A percentile compares a stretch with the other conserved stretches of the same genome.
Evolutionary conservation across 768 basidiomycete genomes (phyloP).

Genomic region (Russula olivacea): DNA sequence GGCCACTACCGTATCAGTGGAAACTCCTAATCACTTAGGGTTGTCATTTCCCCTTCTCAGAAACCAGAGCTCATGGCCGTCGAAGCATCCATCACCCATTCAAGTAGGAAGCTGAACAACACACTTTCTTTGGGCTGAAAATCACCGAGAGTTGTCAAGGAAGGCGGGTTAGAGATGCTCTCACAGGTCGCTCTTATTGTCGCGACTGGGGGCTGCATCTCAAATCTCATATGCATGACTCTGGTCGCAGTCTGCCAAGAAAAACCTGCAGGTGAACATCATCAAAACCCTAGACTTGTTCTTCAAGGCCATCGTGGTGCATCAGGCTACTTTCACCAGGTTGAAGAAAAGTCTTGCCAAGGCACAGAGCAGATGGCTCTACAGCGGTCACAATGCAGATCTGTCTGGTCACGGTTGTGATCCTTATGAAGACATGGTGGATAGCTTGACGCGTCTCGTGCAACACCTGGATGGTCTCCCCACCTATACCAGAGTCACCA

Average conservation of each 20-base stretch:
- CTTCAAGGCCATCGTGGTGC: slow-evolving; percentile 73
- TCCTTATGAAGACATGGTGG: slow-evolving; percentile 83
- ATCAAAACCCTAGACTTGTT: slow-evolving; percentile 82
- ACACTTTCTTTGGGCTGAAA: neutral
- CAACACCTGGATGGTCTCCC: slow-evolving; percentile 87
- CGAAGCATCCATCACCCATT: slow-evolving; percentile 86
- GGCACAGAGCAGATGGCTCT: slow-evolving; percentile 79
- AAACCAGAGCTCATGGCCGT: slow-evolving; percentile 77
- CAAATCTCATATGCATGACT: slow-evolving; percentile 77
- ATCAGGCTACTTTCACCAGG: slow-evolving; percentile 84
- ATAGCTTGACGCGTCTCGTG: slow-evolving; percentile 80
- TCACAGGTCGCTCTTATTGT: slow-evolving; percentile 74
- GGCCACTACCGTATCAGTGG: slow-evolving; percentile 44
- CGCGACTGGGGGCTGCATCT: slow-evolving; percentile 63
- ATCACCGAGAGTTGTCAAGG: slow-evolving; percentile 64
- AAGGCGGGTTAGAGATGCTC: slow-evolving; percentile 75
- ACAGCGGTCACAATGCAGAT: slow-evolving; percentile 28
- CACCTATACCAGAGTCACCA: neutral
- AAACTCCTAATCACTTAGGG: neutral
- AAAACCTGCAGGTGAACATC: slow-evolving; percentile 79
- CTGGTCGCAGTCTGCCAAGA: slow-evolving; percentile 83
- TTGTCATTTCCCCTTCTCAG: slow-evolving; percentile 36
- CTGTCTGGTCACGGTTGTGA: slow-evolving; percentile 36
- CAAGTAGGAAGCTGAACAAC: slow-evolving; percentile 69
- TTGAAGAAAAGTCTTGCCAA: slow-evolving; percentile 83